Evolutionary conservation across 805 yeast species (phyloP), one percentile per base, ranked within the genome.

Genomic region (Diddensiella caesifluorescens): DNA sequence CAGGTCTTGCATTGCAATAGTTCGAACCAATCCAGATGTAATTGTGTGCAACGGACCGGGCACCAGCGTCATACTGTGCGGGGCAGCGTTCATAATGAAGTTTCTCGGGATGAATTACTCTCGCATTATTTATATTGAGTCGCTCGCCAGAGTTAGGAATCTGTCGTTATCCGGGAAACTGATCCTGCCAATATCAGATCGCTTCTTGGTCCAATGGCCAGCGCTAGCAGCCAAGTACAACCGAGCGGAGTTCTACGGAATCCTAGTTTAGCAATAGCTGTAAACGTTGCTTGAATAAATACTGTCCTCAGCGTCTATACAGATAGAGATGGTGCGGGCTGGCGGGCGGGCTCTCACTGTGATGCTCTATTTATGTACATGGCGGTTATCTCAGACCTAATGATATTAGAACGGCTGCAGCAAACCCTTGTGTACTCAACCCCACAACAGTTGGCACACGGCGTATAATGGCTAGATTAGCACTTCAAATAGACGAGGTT

Each of bases 151-250:
- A 31, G 95, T 88, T 6, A 68, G 70, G 41, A 64, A 67, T 2
- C 68, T 92, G 39, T 87, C 96, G 55, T 63, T 88, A 23, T 79
- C 89, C 13, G 98, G 97, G 0, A 57, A 63, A 36, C 59, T 92
- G 15, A 57, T 90, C 10, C 67, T 83, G 47, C 87, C 87, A 3
- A 65, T 92, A 3, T 69, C 80, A 3, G 83, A 87, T 57, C 67
- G 89, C 18, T 83, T 92, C 46, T 55, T 92, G 1, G 97, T 92
- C 5, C 98, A 92, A 60, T 92, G 98, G 98, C 75, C 75, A 21
- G 68, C 69, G 21, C 65, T 92, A 42, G 68, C 71, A 5, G 47
- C 55, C 16, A 55, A 60, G 41, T 79, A 78, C 53, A 67, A 61
- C 4, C 62, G 85, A 42, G 75, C 86, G 1, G 95, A 85, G 54